Evolutionary conservation across 1,139 yeast genomes (phyloP), one percentile per base, ranked within the genome.

Genomic region (Nadsonia commutata): DNA sequence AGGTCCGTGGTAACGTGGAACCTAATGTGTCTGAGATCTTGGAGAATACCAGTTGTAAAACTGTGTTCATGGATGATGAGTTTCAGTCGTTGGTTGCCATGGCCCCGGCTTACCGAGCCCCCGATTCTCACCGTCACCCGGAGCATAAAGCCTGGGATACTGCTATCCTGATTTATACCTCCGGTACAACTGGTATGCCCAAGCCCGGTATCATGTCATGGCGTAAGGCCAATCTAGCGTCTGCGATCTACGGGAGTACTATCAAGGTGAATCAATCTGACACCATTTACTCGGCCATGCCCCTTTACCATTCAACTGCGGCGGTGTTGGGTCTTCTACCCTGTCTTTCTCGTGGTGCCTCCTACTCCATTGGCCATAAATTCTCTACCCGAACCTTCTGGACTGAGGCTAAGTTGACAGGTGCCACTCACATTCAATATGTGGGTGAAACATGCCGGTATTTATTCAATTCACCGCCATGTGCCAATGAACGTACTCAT

Each of bases 361-460:
- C 85, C 53, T 76, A 81, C 40, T 82, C 93, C 0, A 63, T 88
- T 27, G 79, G 93, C 20, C 80, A 79, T 52, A 84, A 83, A 62
- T 90, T 90, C 60, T 80, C 94, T 2, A 80, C 94, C 2, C 69
- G 82, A 2, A 74, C 85, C 2, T 86, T 84, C 60, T 88, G 98
- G 97, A 80, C 90, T 20, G 95, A 88, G 60, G 93, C 83, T 4
- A 78, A 71, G 53, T 57, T 83, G 37, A 63, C 78, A 21, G 64
- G 70, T 1, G 83, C 95, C 3, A 82, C 94, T 7, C 84, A 83
- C 51, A 72, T 85, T 45, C 96, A 88, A 63, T 88, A 88, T 53
- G 97, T 90, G 16, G 98, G 98, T 20, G 98, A 90, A 62, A 88
- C 86, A 38, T 85, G 97, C 60, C 74, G 98, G 45, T 90, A 86